Conservation (phyloP, 495 filamentous ascomycete genomes). For the Friedmanniomyces simplex region DNA sequence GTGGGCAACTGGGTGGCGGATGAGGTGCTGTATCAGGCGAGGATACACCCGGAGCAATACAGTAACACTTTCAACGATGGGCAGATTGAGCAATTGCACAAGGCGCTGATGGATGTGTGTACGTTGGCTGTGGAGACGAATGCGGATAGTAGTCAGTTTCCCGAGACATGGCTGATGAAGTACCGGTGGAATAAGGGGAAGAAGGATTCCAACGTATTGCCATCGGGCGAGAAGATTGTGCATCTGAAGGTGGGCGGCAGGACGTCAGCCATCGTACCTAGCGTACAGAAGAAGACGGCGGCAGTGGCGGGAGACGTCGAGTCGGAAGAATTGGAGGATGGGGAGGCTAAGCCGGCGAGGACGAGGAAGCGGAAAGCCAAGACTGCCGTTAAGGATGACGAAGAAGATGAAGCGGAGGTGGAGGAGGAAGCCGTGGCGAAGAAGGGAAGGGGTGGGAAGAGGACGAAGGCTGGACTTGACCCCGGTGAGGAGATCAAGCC, state of each 20-base stretch:
- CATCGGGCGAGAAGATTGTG: constrained; percentile 72
- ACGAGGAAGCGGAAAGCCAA: constrained; percentile 14
- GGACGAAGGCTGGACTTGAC: neutral
- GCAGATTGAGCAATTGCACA: constrained; percentile 61
- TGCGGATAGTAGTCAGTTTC: constrained; percentile 74
- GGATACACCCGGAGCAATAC: constrained; percentile 84
- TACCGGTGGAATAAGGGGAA: constrained; percentile 86
- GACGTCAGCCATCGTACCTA: constrained; percentile 78
- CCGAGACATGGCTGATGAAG: constrained; percentile 83
- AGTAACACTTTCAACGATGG: constrained; percentile 65
- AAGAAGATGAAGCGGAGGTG: constrained; percentile 2
- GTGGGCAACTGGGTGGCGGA: constrained; percentile 98
- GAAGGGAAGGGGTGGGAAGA: neutral
- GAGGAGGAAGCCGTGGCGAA: constrained; percentile 13
- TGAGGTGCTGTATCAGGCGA: constrained; percentile 79
- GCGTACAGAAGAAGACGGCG: constrained; percentile 73
- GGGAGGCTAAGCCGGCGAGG: neutral
- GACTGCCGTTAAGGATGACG: constrained; percentile 6
- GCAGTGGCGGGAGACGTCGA: constrained; percentile 32
- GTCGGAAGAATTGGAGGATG: no score
- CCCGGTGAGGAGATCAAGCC: neutral
- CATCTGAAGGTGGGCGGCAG: constrained; percentile 80
- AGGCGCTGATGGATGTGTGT: constrained; percentile 69
- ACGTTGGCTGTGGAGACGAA: constrained; percentile 64
- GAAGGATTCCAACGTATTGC: constrained; percentile 59